Base-by-base conservation (phyloP, 176 grass and related monocot genomes). In the Ampelocalamus luodianensis region DNA sequence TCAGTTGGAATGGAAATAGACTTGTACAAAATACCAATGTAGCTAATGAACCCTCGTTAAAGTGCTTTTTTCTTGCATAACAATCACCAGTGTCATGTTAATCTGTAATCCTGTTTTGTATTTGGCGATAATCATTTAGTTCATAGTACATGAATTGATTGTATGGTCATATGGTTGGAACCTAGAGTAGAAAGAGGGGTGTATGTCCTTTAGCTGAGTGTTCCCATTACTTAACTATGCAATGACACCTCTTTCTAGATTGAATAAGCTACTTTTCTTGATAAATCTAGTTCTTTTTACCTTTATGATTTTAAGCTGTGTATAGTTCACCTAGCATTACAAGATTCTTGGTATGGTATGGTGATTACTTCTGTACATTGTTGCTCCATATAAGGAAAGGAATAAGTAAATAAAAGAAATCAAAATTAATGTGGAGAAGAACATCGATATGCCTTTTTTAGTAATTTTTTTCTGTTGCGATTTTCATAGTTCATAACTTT, bases 401-500 rank as follows among this genome's bases (percentile, higher is more conserved):
- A 74, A 66, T 32, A 74, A n/a, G 20, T 63, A 42, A 58, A 26
- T 42, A 44, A 61, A 65, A 54, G 37, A 40, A 66, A 50, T 65
- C 0, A 58, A 39, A 46, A 79, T 27, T 46, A 64, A 58, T 16
- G 8, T 40, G 29, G 48, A 23, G 65, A 49, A 54, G 11, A 50
- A 26, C 54, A 10, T 80, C 3, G 27, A 23, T 56, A 20, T 34
- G 23, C 8, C 2, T 48, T 63, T 55, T 34, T 24, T 10, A 51
- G 2, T 51, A 43, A 60, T 11, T 34, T 70, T 46, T 48, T 78
- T 22, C 65, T 83, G n/a, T 53, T 87, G 46, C 5, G 0, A 27
- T 66, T 36, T 61, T 53, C 40, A 60, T 80, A 76, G 69, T 51
- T 69, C 5, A 71, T 71, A 88, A 65, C 70, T 32, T 80, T 32